Base-by-base conservation (phyloP, 2,329 filamentous ascomycete genomes). In the Colletotrichum theobromicola region DNA sequence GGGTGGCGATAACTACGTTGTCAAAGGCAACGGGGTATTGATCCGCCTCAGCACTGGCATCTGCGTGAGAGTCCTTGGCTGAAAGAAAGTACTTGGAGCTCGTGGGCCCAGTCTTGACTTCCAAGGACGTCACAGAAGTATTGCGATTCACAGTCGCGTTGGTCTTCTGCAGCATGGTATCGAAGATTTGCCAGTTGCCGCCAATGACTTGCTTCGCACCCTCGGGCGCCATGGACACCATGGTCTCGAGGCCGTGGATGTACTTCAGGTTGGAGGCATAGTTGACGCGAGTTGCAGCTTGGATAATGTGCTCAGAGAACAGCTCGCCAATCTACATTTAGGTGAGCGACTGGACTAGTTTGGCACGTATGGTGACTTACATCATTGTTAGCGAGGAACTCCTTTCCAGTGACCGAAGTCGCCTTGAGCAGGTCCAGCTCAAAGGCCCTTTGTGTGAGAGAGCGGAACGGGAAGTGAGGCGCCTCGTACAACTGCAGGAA, bases 121-220 rank as follows among this genome's bases (percentile, higher is more conserved):
- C 82, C 64, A 98, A 90, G 5, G 86, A 86, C 0, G 88, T 87
- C 1, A 98, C 93, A 0, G 90, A 88, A 0, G 93, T 94, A 79
- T 96, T 94, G 28, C 94, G 86, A 50, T 87, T 85, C 7, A 96
- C 77, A 0, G 86, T 83, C 0, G 94, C 92, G 4, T 88, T 85
- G 2, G 94, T 93, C 1, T 87, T 85, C 46, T 90, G 87, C 2
- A 96, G 86, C 94, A 98, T 97, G 58, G 88, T 86, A n/a, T 93
- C 89, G 81, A 99, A 99, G 69, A 99, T 98, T 79, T 91, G 92
- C 95, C 96, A 98, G 83, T 98, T 99, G 2, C 97, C 97, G 8
- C 95, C 95, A 16, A 90, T 84, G 2, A 98, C 90, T 21, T 93
- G 88, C 81, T 95, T 91, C 1, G 96, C 95, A 8, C 95, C 95